Conservation (phyloP, 1,284 basidiomycete species). For the Trichosporon ovoides region DNA sequence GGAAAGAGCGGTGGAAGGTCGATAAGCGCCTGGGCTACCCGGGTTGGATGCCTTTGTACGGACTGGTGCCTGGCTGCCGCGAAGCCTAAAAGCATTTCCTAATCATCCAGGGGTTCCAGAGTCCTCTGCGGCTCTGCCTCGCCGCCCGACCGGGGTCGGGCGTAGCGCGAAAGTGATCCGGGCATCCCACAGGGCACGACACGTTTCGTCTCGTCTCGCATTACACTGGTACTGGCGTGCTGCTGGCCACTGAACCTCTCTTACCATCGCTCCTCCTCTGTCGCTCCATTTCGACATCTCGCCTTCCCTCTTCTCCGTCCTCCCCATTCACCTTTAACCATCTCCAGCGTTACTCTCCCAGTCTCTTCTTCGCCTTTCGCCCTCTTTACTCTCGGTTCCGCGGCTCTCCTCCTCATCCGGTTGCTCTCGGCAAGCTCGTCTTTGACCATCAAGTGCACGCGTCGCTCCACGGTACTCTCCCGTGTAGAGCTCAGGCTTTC, state of each 20-base stretch:
- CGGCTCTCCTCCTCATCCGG: neutral
- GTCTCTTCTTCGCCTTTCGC: neutral
- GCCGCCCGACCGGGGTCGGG: neutral
- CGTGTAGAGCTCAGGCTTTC: neutral
- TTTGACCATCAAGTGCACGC: neutral
- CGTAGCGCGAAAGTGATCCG: neutral
- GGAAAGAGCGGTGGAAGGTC: no score
- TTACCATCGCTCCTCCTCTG: neutral
- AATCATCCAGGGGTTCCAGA: no score
- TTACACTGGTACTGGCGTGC: neutral
- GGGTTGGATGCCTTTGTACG: no score
- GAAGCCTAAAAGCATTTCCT: no score
- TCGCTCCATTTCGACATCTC: neutral
- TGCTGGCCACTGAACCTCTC: neutral
- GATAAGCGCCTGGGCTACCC: no score
- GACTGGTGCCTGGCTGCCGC: no score
- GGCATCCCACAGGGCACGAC: slow-evolving; percentile 3
- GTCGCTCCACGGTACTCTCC: slow-evolving; percentile 3
- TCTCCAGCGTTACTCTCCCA: neutral
- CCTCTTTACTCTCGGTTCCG: neutral
- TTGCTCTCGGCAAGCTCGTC: neutral
- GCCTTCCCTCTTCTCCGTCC: neutral
- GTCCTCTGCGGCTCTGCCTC: neutral
- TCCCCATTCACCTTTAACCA: neutral
- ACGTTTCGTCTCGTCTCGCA: slow-evolving; percentile 1